Evolutionary conservation across 2,329 filamentous ascomycete species (phyloP).

Genomic region (Sporothrix phasma): DNA sequence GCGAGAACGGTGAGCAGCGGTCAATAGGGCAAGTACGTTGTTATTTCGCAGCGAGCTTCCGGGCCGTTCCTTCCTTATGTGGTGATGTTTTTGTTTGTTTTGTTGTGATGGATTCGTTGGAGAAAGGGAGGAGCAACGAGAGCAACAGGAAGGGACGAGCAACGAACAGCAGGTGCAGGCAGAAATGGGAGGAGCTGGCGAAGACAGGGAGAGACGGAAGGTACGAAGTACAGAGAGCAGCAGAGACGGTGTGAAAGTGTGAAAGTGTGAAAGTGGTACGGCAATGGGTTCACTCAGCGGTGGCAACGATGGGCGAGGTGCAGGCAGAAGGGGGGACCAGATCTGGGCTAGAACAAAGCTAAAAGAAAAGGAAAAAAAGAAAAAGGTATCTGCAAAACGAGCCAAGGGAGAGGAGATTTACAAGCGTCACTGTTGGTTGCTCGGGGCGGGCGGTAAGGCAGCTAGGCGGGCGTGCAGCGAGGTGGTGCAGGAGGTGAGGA

Average conservation of each 20-base stretch:
- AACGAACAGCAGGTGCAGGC: no score
- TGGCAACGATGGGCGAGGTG: conserved; percentile 12
- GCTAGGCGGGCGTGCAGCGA: conserved; percentile 12
- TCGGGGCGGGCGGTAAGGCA: conserved; percentile 16
- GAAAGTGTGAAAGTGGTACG: conserved; percentile 12
- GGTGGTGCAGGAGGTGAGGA: not conserved
- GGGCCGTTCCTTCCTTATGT: conserved; percentile 9
- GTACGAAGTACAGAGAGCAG: not conserved
- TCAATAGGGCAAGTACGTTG: not conserved
- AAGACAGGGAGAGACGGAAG: not conserved
- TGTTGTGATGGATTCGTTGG: not conserved
- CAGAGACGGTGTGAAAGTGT: conserved; percentile 10
- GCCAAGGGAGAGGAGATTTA: conserved; percentile 6
- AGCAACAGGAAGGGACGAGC: not conserved
- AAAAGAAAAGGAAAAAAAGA: conserved; percentile 5
- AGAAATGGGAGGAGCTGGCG: not conserved
- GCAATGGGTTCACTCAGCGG: conserved; percentile 6
- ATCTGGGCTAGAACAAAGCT: conserved; percentile 2
- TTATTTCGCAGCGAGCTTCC: not conserved
- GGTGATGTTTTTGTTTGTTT: not conserved
- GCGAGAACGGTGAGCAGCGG: not conserved
- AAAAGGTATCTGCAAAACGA: no score
- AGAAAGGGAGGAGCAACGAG: not conserved
- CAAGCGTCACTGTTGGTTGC: conserved; percentile 17
- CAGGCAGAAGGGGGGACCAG: conserved; percentile 15